These are phyloP conservation scores for Sporothrix luriei DNA, from an alignment of 2,329 filamentous ascomycete genomes.

Conservation along the genomic window DNA sequence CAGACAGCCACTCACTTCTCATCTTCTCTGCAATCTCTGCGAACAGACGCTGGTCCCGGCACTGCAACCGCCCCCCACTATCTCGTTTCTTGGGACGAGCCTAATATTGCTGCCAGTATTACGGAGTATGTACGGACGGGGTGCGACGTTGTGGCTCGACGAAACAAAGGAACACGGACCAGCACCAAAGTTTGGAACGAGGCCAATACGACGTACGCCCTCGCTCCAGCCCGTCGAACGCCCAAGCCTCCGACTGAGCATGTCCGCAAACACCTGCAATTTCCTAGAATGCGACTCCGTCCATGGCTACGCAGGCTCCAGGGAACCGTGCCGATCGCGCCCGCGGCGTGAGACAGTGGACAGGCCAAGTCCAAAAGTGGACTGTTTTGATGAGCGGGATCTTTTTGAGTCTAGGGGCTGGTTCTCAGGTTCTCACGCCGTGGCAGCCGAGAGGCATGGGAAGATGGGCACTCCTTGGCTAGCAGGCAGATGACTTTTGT, in stretches of 20 bases:
- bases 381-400: constrained; percentile 10
- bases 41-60: constrained; percentile 23
- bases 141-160: not conserved
- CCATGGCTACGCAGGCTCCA: constrained; percentile 13
- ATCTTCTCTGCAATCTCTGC: constrained; percentile 24
- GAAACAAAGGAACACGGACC: not conserved
- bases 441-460: not conserved
- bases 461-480: no score
- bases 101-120: constrained; percentile 4
- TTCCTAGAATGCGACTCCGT: constrained; percentile 22
- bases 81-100: constrained; percentile 22
- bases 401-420: constrained; percentile 17
- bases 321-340: constrained; percentile 20
- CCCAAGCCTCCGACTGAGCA: not conserved
- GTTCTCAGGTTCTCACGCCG: constrained; percentile 13
- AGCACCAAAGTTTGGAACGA: not conserved
- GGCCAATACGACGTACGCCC: not conserved
- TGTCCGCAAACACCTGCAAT: constrained; percentile 24
- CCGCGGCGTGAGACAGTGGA: not conserved
- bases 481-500: not conserved
- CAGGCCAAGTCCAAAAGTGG: constrained; percentile 2
- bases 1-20: not conserved
- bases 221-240: constrained; percentile 18
- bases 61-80: constrained; percentile 24
- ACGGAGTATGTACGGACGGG: no score